Conservation (phyloP, 1,139 yeast genomes). For the Debaryomyces subglobosus region DNA sequence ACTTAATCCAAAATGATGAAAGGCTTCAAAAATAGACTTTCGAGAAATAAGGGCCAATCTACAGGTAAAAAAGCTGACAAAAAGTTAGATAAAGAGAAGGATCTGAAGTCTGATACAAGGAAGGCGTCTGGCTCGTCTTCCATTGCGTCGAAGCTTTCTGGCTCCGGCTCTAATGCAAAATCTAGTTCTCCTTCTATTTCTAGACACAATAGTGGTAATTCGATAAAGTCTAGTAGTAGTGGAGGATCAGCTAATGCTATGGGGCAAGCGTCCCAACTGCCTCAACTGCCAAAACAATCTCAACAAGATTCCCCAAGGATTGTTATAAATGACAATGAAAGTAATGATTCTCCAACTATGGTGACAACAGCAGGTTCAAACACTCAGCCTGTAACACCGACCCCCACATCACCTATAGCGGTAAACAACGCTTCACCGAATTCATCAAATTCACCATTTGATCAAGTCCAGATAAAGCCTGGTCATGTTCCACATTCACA, state of each 20-base stretch:
- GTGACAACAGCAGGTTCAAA: conserved; percentile 19
- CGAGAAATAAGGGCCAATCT: conserved; percentile 46
- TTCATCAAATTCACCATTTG: conserved; percentile 16
- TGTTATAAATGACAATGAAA: conserved; percentile 24
- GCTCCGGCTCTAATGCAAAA: conserved; percentile 15
- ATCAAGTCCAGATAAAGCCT: conserved; percentile 9
- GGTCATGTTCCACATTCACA: conserved; percentile 27
- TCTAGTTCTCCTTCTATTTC: conserved; percentile 40
- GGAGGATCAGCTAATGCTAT: conserved; percentile 18
- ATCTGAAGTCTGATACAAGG: conserved; percentile 17
- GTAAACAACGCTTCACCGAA: conserved; percentile 12
- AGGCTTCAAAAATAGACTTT: conserved; percentile 53
- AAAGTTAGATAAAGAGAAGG: conserved; percentile 32
- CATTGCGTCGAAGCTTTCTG: conserved; percentile 12
- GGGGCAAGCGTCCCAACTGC: conserved; percentile 19
- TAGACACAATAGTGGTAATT: conserved; percentile 35
- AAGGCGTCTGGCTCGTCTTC: conserved; percentile 24
- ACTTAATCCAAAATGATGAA: conserved; percentile 46
- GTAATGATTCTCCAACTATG: conserved; percentile 17
- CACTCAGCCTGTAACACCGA: conserved; percentile 34
- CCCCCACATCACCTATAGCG: conserved; percentile 34
- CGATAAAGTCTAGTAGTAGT: conserved; percentile 28
- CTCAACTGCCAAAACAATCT: conserved; percentile 15
- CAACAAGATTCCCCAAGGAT: conserved; percentile 31
- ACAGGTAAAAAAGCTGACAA: conserved; percentile 41